Percentiles rank a stretch among this genome's conserved stretches.
These are phyloP conservation scores for Rhodotorula diobovata DNA, from an alignment of 768 basidiomycete species.

Conservation along the genomic window DNA sequence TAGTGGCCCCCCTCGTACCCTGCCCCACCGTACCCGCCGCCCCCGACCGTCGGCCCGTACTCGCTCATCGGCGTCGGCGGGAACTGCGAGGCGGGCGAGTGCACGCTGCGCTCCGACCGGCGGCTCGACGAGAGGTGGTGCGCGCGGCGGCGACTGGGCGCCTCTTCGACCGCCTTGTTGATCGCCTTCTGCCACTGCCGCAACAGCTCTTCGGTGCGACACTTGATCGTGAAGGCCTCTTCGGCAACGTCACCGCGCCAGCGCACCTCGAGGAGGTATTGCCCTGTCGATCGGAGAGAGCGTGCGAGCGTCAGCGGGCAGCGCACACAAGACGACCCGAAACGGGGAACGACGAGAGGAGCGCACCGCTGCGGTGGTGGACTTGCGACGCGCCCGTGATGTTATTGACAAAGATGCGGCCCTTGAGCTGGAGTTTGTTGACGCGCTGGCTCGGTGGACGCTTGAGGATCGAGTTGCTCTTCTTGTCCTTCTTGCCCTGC, in stretches of 20 bases:
- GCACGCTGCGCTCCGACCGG: conserved; percentile 31
- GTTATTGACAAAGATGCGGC: conserved; percentile 94
- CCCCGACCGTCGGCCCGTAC: conserved; percentile 28
- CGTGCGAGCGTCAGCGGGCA: too few species aligned
- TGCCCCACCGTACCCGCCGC: too few species aligned
- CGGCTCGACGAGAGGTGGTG: conserved; percentile 35
- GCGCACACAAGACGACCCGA: conserved; percentile 11
- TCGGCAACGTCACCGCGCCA: conserved; percentile 92
- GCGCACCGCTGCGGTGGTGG: conserved; percentile 59
- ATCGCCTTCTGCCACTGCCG: conserved; percentile 87
- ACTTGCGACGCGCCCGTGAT: conserved; percentile 76
- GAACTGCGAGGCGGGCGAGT: conserved; percentile 32
- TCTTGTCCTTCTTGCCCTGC: conserved; percentile 63
- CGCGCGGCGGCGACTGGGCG: conserved; percentile 22
- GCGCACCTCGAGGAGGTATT: conserved; percentile 80
- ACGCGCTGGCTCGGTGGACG: conserved; percentile 57
- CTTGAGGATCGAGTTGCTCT: conserved; percentile 84
- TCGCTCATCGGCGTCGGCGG: conserved; percentile 41
- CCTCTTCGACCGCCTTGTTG: conserved; percentile 71
- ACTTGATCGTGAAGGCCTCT: conserved; percentile 90
- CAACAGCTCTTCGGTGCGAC: conserved; percentile 85
- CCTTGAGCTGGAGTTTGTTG: conserved; percentile 73
- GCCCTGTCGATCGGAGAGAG: conserved; percentile 48
- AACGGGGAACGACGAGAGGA: conserved; percentile 5
- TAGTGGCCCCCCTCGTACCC: conserved; percentile 3